Evolutionary conservation across 805 yeast genomes (phyloP), one percentile per base, ranked within the genome.

Genomic region (Hemisphaericaspora nanyangensis): DNA sequence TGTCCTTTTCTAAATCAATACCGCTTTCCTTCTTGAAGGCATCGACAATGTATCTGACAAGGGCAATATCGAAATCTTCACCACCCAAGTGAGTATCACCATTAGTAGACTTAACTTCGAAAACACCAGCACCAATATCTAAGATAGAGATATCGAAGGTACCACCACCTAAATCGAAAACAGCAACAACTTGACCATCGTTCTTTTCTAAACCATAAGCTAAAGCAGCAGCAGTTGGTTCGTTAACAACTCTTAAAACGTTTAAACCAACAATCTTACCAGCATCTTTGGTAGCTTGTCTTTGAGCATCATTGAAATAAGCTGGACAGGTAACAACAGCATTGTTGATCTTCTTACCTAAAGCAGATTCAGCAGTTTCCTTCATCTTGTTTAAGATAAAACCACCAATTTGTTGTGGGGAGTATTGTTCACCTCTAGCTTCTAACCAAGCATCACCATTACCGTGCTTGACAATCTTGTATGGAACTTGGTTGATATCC

Each of bases 91-190:
- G 95, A 52, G 95, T 85, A 72, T 85, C 93, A 81, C 95, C 97
- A 71, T 90, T 90, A 61, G 97, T 89, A 47, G 96, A 87, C 75
- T 89, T 89, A 65, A 89, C 97, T 77, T 89, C 97, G 58, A 89
- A 89, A 52, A 89, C 97, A 77, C 97, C 97, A 63, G 89, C 88
- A 72, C 90, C 96, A 57, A 89, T 90, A 76, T 90, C 97, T 62
- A 89, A 78, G 64, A 89, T 86, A 55, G 97, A 89, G 70, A 89
- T 84, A 84, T 89, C 97, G 65, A 89, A 89, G 58, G 97, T 89
- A 81, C 97, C 97, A 69, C 97, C 97, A 81, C 97, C 97, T 61
- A 89, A 78, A 72, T 89, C 97, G 74, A 90, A 89, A 51, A 89
- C 97, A 47, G 97, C 97, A 55, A 89, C 95, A 47, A 85, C 84